phyloP scores from a whole-genome alignment of 2,329 filamentous ascomycete genomes.

The Sclerotinia minor region DNA sequence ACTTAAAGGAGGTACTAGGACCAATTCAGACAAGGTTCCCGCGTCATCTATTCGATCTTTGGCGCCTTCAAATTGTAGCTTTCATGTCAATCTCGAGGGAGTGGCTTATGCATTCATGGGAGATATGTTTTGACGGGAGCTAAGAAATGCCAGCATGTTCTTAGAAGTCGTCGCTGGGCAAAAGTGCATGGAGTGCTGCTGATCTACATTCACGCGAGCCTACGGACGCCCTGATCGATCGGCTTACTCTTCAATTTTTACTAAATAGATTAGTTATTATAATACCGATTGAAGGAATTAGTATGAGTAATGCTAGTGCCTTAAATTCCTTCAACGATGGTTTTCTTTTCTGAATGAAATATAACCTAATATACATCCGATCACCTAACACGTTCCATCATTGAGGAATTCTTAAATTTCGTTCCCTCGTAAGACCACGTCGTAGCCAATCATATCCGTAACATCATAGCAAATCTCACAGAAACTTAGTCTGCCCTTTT shows the following conservation, averaged over 20 bases:
- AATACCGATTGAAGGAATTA: not conserved
- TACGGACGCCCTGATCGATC: not conserved
- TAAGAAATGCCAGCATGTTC: not conserved
- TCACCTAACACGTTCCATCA: slow-evolving; percentile 1
- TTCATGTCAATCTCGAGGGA: not conserved
- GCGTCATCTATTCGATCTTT: not conserved
- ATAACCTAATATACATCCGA: slow-evolving; percentile 14
- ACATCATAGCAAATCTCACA: slow-evolving; percentile 33
- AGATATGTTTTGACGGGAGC: not conserved
- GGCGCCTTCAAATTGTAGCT: not conserved
- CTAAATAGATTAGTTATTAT: not conserved
- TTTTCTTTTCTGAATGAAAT: not conserved
- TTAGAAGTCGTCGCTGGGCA: not conserved
- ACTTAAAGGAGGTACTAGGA: not conserved
- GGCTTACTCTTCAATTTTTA: not conserved
- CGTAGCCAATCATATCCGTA: slow-evolving; percentile 20
- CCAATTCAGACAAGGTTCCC: not conserved
- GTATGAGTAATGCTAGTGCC: not conserved
- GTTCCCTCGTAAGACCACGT: slow-evolving; percentile 5
- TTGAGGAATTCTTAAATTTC: not conserved
- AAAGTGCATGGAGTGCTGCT: not conserved
- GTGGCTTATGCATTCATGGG: not conserved
- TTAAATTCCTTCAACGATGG: not conserved
- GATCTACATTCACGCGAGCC: no score
- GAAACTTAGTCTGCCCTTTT: slow-evolving; percentile 40